phyloP scores from a whole-genome alignment of 2,329 filamentous ascomycete genomes.

The Exophiala oligosperma region DNA sequence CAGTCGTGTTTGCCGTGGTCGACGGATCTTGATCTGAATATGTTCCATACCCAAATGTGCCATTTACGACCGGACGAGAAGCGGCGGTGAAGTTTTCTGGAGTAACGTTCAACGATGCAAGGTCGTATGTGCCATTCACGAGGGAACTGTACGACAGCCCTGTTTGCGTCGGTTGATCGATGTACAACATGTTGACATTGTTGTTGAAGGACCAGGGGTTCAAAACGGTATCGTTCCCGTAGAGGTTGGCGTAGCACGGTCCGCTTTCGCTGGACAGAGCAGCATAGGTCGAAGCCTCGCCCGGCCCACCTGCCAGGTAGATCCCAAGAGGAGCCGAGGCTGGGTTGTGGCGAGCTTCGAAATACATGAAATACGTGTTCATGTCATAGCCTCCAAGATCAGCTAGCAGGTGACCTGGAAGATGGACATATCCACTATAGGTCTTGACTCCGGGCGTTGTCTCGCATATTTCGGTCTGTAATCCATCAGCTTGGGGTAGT shows the following conservation, averaged over 20 bases:
- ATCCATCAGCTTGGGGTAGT: not conserved
- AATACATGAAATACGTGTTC: slow-evolving; percentile 68
- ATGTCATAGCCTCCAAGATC: slow-evolving; percentile 51
- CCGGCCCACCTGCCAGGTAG: slow-evolving; percentile 65
- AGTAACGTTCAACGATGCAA: slow-evolving; percentile 7
- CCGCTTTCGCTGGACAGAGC: slow-evolving; percentile 52
- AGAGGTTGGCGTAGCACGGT: slow-evolving; percentile 54
- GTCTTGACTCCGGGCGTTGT: slow-evolving; percentile 55
- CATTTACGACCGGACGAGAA: slow-evolving; percentile 45
- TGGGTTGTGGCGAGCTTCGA: slow-evolving; percentile 57
- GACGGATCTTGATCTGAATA: slow-evolving; percentile 47
- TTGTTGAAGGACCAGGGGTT: slow-evolving; percentile 66
- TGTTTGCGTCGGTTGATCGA: slow-evolving; percentile 64
- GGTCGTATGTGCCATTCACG: slow-evolving; percentile 40
- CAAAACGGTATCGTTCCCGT: slow-evolving; percentile 50
- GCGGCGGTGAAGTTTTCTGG: slow-evolving; percentile 25
- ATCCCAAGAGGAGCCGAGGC: slow-evolving; percentile 58
- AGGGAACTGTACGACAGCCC: slow-evolving; percentile 57
- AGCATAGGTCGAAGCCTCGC: slow-evolving; percentile 58
- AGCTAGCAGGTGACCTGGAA: slow-evolving; percentile 49
- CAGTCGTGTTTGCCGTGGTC: slow-evolving; percentile 35
- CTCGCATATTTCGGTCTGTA: slow-evolving; percentile 54
- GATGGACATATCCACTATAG: slow-evolving; percentile 61
- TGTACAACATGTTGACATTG: slow-evolving; percentile 66
- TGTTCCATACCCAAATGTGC: slow-evolving; percentile 54